Evolutionary conservation across 441 rosid genomes (phyloP).

Genomic region (Gossypium schwendimanii): DNA sequence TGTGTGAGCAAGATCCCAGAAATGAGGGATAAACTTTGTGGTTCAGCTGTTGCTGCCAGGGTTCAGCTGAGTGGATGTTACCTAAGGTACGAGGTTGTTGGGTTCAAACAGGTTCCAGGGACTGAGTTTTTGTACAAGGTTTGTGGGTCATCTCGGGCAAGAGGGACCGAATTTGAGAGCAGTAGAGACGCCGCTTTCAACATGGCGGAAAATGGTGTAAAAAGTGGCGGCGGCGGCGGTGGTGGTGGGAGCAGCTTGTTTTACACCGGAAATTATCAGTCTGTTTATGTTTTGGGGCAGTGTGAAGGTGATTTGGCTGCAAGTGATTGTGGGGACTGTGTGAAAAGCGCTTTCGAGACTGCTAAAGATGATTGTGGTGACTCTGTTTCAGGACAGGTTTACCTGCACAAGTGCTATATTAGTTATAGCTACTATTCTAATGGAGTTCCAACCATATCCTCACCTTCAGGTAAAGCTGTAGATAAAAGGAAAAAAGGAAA

Average conservation of each 20-base stretch:
- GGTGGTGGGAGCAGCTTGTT: conserved; percentile 25
- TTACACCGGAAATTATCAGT: conserved; percentile 54
- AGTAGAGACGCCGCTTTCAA: conserved; percentile 53
- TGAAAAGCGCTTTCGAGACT: conserved; percentile 43
- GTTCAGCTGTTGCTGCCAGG: conserved; percentile 49
- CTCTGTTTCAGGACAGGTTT: conserved; percentile 59
- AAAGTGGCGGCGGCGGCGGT: conserved; percentile 14
- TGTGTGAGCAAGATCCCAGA: conserved; percentile 52
- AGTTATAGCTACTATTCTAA: conserved; percentile 71
- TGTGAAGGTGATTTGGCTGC: conserved; percentile 71
- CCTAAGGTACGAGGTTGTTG: conserved; percentile 49
- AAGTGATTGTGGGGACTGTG: conserved; percentile 54
- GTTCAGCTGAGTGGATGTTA: conserved; percentile 74
- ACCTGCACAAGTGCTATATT: conserved; percentile 62
- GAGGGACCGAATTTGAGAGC: conserved; percentile 35
- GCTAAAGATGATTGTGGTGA: conserved; percentile 51
- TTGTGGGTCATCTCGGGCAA: conserved; percentile 48
- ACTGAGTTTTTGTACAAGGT: conserved; percentile 51
- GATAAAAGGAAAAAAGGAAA: neutral
- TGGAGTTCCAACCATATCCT: conserved; percentile 47
- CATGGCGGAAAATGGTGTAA: conserved; percentile 48
- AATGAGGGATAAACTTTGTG: conserved; percentile 47
- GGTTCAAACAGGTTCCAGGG: conserved; percentile 51
- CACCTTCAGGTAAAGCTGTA: conserved; percentile 40
- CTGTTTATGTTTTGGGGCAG: conserved; percentile 67